Percentiles rank a stretch among this genome's conserved stretches.
Conservation (phyloP, 2,329 filamentous ascomycete species). For the Neurospora crassa region DNA sequence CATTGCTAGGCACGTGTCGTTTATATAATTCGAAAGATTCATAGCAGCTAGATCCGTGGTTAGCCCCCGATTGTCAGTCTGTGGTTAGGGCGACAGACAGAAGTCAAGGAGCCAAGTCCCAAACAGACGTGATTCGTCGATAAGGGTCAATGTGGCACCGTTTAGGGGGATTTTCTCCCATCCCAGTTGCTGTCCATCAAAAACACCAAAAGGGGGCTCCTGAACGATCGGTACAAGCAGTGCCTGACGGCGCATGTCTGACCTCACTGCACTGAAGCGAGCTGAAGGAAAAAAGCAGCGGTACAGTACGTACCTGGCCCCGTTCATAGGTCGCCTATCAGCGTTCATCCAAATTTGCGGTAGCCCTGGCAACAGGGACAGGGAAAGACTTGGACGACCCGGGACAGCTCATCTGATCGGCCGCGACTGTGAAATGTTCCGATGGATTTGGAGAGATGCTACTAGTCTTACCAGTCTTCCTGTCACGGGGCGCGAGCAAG, state of each 20-base stretch:
- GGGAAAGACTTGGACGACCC: not conserved
- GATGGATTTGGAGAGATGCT: not conserved
- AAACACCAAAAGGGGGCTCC: not conserved
- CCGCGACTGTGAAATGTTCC: not conserved
- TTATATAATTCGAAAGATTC: not conserved
- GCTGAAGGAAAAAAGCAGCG: not conserved
- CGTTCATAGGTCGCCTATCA: not conserved
- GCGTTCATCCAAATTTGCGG: not conserved
- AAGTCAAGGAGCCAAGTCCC: not conserved
- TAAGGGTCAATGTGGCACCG: not conserved
- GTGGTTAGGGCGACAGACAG: not conserved
- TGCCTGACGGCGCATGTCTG: not conserved
- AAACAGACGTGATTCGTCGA: not conserved
- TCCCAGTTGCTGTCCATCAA: not conserved
- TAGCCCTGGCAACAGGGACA: not conserved
- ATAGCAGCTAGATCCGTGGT: not conserved
- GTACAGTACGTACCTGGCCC: not conserved
- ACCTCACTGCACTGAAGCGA: not conserved
- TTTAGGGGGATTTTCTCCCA: not conserved
- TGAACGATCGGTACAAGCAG: not conserved
- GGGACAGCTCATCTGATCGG: not conserved
- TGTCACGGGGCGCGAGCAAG: too few relatives aligned
- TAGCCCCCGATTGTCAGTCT: not conserved
- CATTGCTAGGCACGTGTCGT: not conserved
- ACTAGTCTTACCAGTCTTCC: not conserved